Evolutionary conservation across 2,329 filamentous ascomycete genomes (phyloP).

Genomic region (Botrytis galanthina): DNA sequence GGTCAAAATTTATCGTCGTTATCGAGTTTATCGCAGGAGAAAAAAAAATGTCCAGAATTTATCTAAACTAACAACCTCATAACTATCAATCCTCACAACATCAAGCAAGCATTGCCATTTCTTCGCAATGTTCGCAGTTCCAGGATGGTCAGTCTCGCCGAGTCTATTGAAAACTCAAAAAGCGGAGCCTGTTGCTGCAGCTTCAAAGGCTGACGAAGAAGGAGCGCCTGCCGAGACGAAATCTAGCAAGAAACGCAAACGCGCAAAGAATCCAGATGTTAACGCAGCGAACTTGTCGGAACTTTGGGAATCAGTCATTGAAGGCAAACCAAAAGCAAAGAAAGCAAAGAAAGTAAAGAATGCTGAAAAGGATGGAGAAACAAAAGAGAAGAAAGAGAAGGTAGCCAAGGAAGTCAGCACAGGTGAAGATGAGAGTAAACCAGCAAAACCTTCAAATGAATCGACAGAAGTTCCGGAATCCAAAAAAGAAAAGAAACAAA

Average conservation of each 20-base stretch:
- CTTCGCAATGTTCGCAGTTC: slow-evolving; percentile 78
- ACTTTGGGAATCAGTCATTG: slow-evolving; percentile 77
- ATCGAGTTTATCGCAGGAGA: slow-evolving; percentile 11
- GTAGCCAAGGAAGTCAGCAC: slow-evolving; percentile 26
- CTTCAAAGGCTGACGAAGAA: slow-evolving; percentile 23
- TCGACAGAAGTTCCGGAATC: slow-evolving; percentile 18
- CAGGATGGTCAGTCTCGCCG: slow-evolving; percentile 83
- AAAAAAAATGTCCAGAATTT: not conserved
- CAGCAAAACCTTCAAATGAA: slow-evolving; percentile 18
- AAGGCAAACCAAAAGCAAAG: slow-evolving; percentile 51
- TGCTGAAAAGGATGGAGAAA: slow-evolving; percentile 27
- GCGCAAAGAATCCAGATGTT: slow-evolving; percentile 55
- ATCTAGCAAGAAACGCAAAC: slow-evolving; percentile 50
- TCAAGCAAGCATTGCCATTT: not conserved
- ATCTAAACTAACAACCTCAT: not conserved
- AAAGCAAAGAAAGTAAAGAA: slow-evolving; percentile 32
- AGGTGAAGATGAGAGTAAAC: slow-evolving; percentile 36
- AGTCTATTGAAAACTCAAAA: slow-evolving; percentile 68
- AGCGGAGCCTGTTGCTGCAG: slow-evolving; percentile 21
- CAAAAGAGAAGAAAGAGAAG: slow-evolving; percentile 35
- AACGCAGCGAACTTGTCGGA: slow-evolving; percentile 70
- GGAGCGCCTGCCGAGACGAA: slow-evolving; percentile 34
- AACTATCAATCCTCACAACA: not conserved
- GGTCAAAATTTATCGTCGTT: not conserved
- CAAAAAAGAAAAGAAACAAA: slow-evolving; percentile 37